Percentiles rank a stretch among this genome's conserved stretches.
Conservation (phyloP, 192 early-diverging fungal species). For the Endogone sp. region DNA sequence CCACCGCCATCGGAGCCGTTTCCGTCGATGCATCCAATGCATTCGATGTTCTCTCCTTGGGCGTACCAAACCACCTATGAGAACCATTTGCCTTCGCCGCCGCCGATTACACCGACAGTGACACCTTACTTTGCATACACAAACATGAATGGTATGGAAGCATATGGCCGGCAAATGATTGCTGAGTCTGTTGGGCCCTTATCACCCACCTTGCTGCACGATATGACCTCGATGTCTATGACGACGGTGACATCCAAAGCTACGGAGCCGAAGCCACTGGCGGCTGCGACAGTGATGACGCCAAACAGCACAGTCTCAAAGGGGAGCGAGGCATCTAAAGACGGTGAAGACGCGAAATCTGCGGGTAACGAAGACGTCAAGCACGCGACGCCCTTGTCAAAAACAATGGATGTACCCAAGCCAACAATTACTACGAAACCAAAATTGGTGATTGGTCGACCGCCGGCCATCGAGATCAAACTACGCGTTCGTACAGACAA, state of each 20-base stretch:
- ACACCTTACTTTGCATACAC: neutral
- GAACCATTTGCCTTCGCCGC: neutral
- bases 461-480: neutral
- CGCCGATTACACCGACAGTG: neutral
- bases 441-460: neutral
- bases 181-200: neutral
- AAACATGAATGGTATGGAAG: neutral
- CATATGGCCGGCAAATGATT: neutral
- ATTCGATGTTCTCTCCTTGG: neutral
- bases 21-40: neutral
- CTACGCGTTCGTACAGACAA: neutral
- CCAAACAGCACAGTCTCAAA: neutral
- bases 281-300: neutral
- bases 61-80: neutral
- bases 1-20: neutral
- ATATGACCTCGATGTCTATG: too few relatives aligned
- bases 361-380: neutral
- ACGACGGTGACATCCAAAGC: too few relatives aligned
- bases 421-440: neutral
- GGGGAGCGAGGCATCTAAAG: too few relatives aligned
- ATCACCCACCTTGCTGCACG: neutral
- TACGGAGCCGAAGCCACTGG: too few relatives aligned
- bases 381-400: too few relatives aligned
- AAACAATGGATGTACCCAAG: too few relatives aligned
- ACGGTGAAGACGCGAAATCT: neutral